Evolutionary conservation across 176 grass and related monocot genomes (phyloP), one percentile per base, ranked within the genome.

Genomic region (Neostapfia colusana): DNA sequence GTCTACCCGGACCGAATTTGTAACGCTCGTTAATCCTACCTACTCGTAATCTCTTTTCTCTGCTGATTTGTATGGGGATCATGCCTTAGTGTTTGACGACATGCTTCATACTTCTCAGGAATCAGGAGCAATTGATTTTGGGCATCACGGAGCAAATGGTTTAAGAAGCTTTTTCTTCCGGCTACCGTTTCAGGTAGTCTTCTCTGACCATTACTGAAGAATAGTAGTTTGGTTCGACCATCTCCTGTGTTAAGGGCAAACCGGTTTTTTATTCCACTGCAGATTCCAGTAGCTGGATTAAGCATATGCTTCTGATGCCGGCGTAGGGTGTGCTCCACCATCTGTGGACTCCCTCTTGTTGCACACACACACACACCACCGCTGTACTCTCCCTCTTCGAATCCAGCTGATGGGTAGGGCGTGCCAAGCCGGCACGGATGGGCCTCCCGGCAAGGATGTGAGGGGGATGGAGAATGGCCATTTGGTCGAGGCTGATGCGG

Each of bases 341-440:
- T 73, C 10, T 63, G 20, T 78, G 40, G 49, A 61, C 61, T 60
- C 23, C 53, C 54, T 57, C 57, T 78, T 74, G 62, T 60, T 63
- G 9, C 83, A 72, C 64, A 61, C 13, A 42, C 62, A 7, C 83
- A 72, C 64, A 61, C 13, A 42, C 62, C 40, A 78, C 57, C 13
- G 4, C 10, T 13, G 59, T 70, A 20, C 60, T 49, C 70, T 41
- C 55, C 65, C 39, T 75, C 55, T 69, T 87, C 7, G 50, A 89
- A 79, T 94, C 88, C 43, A 38, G 81, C 31, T 84, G 80, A 98
- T 90, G 95, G 89, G 65, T 81, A 85, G 86, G 51, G 41, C 75
- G 4, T 60, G 76, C 43, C 84, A 84, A 77, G 67, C 75, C 38
- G 82, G 59, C 77, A 34, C 17, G n/a, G 79, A 86, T 6, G 72